A percentile compares a stretch with the other conserved stretches of the same genome.
Conservation (phyloP, 768 basidiomycete species). For the Arthromyces matolae region DNA sequence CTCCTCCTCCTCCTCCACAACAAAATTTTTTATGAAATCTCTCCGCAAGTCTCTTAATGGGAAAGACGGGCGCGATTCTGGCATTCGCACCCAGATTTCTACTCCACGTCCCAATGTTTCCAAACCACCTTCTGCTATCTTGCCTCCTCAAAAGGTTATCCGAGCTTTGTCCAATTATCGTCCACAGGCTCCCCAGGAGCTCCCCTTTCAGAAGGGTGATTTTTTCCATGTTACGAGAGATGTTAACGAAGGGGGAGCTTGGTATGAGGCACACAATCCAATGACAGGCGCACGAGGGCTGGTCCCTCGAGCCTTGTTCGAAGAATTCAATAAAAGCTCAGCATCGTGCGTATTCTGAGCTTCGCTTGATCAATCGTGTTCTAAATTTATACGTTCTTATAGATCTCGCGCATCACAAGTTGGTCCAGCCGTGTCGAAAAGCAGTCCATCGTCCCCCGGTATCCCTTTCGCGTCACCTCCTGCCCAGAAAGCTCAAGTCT, state of each 20-base stretch:
- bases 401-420: constrained; percentile 45
- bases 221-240: constrained; percentile 95
- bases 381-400: constrained; percentile 4
- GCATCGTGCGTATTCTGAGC: constrained; percentile 45
- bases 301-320: constrained; percentile 84
- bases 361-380: constrained; percentile 1
- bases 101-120: constrained; percentile 66
- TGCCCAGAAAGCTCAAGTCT: constrained; percentile 54
- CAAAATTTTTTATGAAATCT: constrained; percentile 62
- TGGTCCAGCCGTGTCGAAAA: constrained; percentile 17
- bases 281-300: constrained; percentile 86
- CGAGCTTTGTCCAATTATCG: constrained; percentile 69
- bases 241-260: constrained; percentile 49
- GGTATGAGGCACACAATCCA: constrained; percentile 96
- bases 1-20: constrained; percentile 12
- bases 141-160: constrained; percentile 94
- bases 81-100: constrained; percentile 59
- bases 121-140: constrained; percentile 64
- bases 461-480: constrained; percentile 25
- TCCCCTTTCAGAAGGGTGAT: constrained; percentile 91
- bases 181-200: constrained; percentile 74
- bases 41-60: constrained; percentile 78
- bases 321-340: constrained; percentile 79
- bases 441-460: constrained; percentile 21
- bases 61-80: constrained; percentile 54